A percentile compares a stretch with the other conserved stretches of the same genome.
Conservation (phyloP, 1,284 basidiomycete genomes). For the Anthracocystis walkeri region DNA sequence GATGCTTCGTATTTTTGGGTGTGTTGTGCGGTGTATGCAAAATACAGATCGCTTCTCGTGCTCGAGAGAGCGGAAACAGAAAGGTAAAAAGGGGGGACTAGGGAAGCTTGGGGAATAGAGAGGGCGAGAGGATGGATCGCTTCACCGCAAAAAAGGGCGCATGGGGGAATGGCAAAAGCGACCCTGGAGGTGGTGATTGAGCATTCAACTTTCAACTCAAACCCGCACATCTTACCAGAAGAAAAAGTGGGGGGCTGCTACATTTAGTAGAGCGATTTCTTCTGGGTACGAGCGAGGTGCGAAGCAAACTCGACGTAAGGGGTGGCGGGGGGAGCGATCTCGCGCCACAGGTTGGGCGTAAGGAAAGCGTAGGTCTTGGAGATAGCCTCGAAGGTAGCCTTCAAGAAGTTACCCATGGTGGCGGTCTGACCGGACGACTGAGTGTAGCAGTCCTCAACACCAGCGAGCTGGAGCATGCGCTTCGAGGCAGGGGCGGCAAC, state of each 20-base stretch:
- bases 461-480: constrained; percentile 95
- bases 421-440: constrained; percentile 98
- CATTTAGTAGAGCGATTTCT: constrained; percentile 61
- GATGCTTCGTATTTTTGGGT: constrained; percentile 46
- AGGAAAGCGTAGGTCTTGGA: constrained; percentile 98
- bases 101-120: constrained; percentile 45
- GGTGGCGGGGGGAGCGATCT: constrained; percentile 83
- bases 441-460: constrained; percentile 93
- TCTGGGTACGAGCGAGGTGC: constrained; percentile 65
- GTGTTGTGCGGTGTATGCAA: constrained; percentile 36
- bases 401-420: constrained; percentile 99
- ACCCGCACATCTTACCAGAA: background rate
- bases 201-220: constrained; percentile 1
- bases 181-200: constrained; percentile 5
- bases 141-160: constrained; percentile 4
- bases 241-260: background rate
- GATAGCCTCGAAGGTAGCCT: constrained; percentile 96
- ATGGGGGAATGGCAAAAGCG: constrained; percentile 8
- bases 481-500: constrained; percentile 98
- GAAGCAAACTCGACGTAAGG: constrained; percentile 68
- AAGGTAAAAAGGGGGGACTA: constrained; percentile 18
- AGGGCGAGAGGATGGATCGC: constrained; percentile 41
- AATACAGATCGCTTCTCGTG: constrained; percentile 28
- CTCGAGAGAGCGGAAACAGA: constrained; percentile 4
- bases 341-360: constrained; percentile 93